Evolutionary conservation across 2,329 filamentous ascomycete species (phyloP), one percentile per base, ranked within the genome.

Genomic region (Bipolaris victoriae): DNA sequence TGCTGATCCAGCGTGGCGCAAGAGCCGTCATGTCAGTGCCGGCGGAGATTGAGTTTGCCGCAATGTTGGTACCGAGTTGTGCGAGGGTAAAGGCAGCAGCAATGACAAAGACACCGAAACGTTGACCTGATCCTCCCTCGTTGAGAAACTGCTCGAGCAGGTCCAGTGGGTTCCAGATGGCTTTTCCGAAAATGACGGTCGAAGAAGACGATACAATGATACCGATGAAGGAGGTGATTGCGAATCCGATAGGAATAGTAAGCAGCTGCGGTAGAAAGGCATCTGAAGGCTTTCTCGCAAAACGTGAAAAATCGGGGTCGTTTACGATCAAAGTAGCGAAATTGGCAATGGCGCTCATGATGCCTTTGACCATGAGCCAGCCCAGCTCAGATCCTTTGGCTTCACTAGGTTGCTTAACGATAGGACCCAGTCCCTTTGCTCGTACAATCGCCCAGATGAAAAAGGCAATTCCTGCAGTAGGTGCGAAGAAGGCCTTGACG

Each of bases 341-440:
- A 79, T 97, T 97, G 67, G 91, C 90, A 63, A 97, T 92, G 3
- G 90, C 88, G 22, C 85, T 88, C 92, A 97, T 96, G 77, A 96
- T 88, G 36, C 91, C 91, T 60, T 88, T 89, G 58, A 97, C 84
- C 56, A 97, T 87, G 22, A 87, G 85, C 93, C 93, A 97, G 1
- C 82, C 91, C 3, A 97, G 82, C 0, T 83, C 82, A 58, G 85
- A 88, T 26, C 92, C 92, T 4, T 85, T 78, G 4, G 86, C 76
- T 3, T 79, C 85, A 44, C 85, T 83, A 0, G 84, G 80, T 71
- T 94, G 89, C 55, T 87, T 82, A 22, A 97, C 83, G 64, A 97
- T 91, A 1, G 92, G 91, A 1, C 93, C 93, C 56, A 93, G 84
- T 0, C 92, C 93, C 41, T 92, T 86, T 29, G 93, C 93, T 24